Evolutionary conservation across 106 monocot species (phyloP), one percentile per base, ranked within the genome.

Genomic region (Allium cepa): DNA sequence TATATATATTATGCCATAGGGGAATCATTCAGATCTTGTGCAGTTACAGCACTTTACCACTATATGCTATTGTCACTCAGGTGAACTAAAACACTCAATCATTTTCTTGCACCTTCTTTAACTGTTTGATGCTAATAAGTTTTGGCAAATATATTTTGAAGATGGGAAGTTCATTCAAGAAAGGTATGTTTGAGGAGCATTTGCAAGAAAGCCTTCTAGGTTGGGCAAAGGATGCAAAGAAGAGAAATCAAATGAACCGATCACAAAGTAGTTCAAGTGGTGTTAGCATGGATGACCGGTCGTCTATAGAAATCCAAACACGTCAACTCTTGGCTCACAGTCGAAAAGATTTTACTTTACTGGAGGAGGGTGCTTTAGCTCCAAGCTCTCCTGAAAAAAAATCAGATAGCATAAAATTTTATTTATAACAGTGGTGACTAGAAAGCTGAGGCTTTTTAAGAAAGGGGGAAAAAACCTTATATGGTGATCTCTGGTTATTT

Each of bases 141-240:
- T 36, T 36, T 5, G 5, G 36, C 36, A 36, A 4, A 4, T 36
- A 36, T 36, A 36, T 36, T 36, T 36, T 16, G 46, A 75, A 90
- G 90, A 90, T 90, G 90, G 90, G 90, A 51, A 86, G 83, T 52
- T 81, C 72, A 46, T 90, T 83, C 80, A 78, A 86, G 76, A 86
- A 76, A 55, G 83, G 64, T 3, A 90, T 86, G 71, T 90, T 90
- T 48, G 83, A 90, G 26, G 90, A 86, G 52, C 72, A 83, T 63
- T 73, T 90, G 59, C 90, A 90, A 69, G 69, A 68, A 47, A 78
- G 86, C 57, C 73, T 90, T 53, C 12, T 81, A 0, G 86, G 76
- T 8, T 90, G 90, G 90, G 83, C 80, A 49, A 65, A 85, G 15
- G 80, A 79, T 58, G 90, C 45, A 10, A 89, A 78, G 77, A 80